Conservation (phyloP, 805 yeast genomes). For the Yueomyces sinensis region DNA sequence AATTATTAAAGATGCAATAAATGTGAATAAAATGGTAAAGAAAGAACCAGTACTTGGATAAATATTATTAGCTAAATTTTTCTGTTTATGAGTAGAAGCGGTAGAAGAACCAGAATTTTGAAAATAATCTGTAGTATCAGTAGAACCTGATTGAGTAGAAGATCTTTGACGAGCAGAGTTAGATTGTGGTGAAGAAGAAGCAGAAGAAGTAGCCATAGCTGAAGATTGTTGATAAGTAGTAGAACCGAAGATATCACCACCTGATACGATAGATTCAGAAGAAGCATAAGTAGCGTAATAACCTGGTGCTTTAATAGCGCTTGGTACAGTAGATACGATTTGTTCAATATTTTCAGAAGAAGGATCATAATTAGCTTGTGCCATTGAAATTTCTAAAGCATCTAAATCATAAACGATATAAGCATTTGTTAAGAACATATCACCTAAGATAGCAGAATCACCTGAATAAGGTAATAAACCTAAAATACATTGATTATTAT, state of each 20-base stretch:
- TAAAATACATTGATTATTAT: conserved; percentile 27
- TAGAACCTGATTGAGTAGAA: conserved; percentile 1
- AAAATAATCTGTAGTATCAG: background rate
- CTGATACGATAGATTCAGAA: conserved; percentile 10
- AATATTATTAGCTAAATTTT: background rate
- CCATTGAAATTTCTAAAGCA: conserved; percentile 31
- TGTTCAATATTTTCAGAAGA: conserved; percentile 12
- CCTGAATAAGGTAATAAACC: conserved; percentile 25
- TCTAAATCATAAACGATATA: conserved; percentile 49
- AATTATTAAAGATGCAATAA: background rate
- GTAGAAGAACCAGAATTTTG: background rate
- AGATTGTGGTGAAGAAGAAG: background rate
- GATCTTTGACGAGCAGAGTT: too few relatives aligned
- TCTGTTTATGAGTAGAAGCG: background rate
- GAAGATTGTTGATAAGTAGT: background rate
- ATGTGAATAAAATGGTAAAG: background rate
- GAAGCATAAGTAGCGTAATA: conserved; percentile 34
- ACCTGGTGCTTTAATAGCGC: conserved; percentile 34
- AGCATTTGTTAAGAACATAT: conserved; percentile 40
- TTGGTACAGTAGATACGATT: conserved; percentile 27
- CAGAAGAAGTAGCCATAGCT: conserved; percentile 1
- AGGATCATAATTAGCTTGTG: conserved; percentile 27
- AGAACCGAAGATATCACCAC: conserved; percentile 18
- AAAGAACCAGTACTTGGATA: background rate
- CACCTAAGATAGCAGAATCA: conserved; percentile 35